Percentiles rank a stretch among this genome's conserved stretches.
phyloP scores from a whole-genome alignment of 208 protist genomes.

The Leishmania tropica region DNA sequence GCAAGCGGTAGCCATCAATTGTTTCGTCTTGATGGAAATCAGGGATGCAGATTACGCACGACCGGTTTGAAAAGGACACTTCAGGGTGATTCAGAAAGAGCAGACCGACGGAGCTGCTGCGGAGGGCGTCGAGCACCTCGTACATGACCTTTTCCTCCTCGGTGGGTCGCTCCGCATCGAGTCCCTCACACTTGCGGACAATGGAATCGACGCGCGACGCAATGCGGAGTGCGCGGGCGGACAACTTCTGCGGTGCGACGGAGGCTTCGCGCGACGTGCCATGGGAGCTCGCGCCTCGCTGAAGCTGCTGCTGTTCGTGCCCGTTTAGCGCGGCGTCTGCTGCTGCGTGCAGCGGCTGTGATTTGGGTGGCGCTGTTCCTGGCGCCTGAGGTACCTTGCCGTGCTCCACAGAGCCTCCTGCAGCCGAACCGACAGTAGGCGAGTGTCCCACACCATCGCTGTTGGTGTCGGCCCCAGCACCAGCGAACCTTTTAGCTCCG shows the following conservation, averaged over 20 bases:
- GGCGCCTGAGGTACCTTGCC: neutral
- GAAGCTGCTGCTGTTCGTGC: slow-evolving; percentile 1
- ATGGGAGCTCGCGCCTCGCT: neutral
- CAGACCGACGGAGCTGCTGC: slow-evolving; percentile 45
- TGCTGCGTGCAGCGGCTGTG: neutral
- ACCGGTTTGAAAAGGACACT: slow-evolving; percentile 78
- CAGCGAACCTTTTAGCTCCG: neutral
- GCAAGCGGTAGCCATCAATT: slow-evolving; percentile 56
- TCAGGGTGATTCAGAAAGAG: slow-evolving; percentile 77
- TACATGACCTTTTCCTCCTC: slow-evolving; percentile 50
- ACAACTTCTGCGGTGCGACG: slow-evolving; percentile 15
- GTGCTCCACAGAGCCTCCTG: neutral
- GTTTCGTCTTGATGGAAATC: slow-evolving; percentile 62
- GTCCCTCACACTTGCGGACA: slow-evolving; percentile 44
- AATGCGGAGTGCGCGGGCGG: slow-evolving; percentile 35
- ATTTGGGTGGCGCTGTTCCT: neutral
- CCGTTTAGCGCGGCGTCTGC: neutral
- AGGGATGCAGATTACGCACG: slow-evolving; percentile 66
- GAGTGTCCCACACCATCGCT: neutral
- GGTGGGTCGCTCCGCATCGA: slow-evolving; percentile 25
- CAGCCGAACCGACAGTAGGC: too few species aligned
- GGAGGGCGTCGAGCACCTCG: slow-evolving; percentile 48
- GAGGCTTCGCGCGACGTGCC: neutral
- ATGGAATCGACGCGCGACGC: slow-evolving; percentile 45
- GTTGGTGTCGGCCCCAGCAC: neutral